Conservation (phyloP, 768 basidiomycete genomes). For the Russula ochroleuca region DNA sequence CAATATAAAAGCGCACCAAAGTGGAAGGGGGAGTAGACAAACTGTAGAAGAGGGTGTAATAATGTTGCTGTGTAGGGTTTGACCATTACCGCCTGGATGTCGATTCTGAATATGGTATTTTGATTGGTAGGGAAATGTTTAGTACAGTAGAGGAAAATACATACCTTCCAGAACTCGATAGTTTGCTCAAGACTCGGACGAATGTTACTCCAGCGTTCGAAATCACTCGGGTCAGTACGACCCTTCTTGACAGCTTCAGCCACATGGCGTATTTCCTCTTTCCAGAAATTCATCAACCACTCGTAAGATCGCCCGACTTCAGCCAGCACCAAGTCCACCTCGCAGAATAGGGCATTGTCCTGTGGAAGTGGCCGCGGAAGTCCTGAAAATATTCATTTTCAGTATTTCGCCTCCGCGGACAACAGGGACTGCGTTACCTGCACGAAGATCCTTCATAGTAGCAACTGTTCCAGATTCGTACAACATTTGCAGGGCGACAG, state of each 20-base stretch:
- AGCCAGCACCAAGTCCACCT: background rate
- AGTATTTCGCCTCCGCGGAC: background rate
- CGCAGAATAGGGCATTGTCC: background rate
- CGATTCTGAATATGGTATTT: too few species aligned
- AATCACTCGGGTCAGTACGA: background rate
- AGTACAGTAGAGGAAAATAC: too few species aligned
- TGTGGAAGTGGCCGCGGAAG: background rate
- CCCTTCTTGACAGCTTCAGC: background rate
- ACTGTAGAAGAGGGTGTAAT: conserved; percentile 6
- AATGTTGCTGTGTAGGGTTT: too few species aligned
- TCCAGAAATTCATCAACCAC: background rate
- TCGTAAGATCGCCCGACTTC: background rate
- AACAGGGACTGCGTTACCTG: background rate
- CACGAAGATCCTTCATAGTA: background rate
- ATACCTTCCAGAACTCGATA: background rate
- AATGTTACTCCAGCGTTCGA: background rate
- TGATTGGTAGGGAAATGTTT: background rate
- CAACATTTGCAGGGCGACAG: background rate
- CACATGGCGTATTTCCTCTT: background rate
- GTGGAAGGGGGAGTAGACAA: background rate
- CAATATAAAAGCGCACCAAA: background rate
- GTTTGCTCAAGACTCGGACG: background rate
- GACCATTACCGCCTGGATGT: too few species aligned
- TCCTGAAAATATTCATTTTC: background rate
- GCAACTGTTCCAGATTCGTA: background rate